A percentile compares a stretch with the other conserved stretches of the same genome.
phyloP scores from a whole-genome alignment of 2,329 filamentous ascomycete species.

The Fusarium subtropicale region DNA sequence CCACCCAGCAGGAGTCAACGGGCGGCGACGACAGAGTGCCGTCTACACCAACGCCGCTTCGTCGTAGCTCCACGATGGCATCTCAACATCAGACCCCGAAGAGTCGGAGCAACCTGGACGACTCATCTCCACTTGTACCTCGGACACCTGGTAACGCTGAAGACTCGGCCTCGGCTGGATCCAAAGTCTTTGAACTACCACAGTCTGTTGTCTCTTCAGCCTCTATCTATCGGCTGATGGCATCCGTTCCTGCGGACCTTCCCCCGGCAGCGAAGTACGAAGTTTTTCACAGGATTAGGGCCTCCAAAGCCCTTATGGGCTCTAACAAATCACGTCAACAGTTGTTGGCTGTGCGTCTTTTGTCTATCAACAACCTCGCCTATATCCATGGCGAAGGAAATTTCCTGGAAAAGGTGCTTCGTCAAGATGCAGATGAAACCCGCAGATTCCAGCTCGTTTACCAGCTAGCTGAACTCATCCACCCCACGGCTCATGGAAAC shows the following conservation, averaged over 20 bases:
- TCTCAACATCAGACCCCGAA: constrained; percentile 58
- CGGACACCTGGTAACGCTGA: constrained; percentile 56
- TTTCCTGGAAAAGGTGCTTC: constrained; percentile 88
- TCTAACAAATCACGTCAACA: constrained; percentile 76
- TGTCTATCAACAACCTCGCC: constrained; percentile 90
- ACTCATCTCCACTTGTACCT: constrained; percentile 63
- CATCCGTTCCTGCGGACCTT: constrained; percentile 70
- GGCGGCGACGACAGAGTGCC: constrained; percentile 57
- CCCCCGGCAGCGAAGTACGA: constrained; percentile 84
- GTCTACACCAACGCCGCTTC: constrained; percentile 79
- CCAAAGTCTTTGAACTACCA: constrained; percentile 74
- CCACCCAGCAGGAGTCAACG: constrained; percentile 44
- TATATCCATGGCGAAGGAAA: constrained; percentile 86
- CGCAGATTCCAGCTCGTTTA: constrained; percentile 89
- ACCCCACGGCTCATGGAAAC: constrained; percentile 79
- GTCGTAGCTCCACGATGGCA: constrained; percentile 72
- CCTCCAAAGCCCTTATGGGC: constrained; percentile 81
- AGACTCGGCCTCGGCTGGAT: constrained; percentile 55
- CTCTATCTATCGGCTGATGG: constrained; percentile 68
- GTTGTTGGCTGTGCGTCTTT: constrained; percentile 81
- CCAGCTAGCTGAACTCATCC: constrained; percentile 91
- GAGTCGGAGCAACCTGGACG: constrained; percentile 52
- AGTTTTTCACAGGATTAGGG: constrained; percentile 82
- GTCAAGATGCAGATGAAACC: constrained; percentile 89
- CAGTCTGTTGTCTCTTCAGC: constrained; percentile 64